Percentiles rank a stretch among this genome's conserved stretches.
Conservation (phyloP, 208 protist genomes). For the Leishmania tarentolae region DNA sequence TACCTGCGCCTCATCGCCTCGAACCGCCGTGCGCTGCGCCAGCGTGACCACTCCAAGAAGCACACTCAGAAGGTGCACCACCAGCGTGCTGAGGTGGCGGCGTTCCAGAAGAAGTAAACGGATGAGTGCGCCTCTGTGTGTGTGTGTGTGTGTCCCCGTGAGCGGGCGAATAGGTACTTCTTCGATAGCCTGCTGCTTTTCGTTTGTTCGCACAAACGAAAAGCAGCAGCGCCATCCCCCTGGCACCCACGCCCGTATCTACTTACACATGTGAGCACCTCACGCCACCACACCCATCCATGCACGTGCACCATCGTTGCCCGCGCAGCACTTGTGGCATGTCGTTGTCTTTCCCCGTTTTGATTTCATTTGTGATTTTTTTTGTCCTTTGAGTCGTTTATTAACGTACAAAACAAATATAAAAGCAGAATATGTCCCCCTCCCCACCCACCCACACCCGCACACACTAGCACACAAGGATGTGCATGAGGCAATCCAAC, state of each 20-base stretch:
- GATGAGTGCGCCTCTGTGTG: neutral
- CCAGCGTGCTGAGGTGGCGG: conserved; percentile 70
- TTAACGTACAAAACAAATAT: neutral
- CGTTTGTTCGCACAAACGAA: neutral
- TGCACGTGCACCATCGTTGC: neutral
- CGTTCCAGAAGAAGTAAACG: conserved; percentile 60
- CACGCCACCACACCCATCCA: neutral
- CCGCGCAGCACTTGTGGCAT: neutral
- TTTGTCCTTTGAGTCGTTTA: conserved; percentile 19
- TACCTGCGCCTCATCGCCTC: conserved; percentile 49
- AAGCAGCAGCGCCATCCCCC: neutral
- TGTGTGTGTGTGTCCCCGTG: neutral
- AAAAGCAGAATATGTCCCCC: neutral
- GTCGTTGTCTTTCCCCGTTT: neutral
- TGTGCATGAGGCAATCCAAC: neutral
- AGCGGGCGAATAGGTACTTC: neutral
- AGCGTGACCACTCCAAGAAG: conserved; percentile 68
- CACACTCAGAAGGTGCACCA: conserved; percentile 64
- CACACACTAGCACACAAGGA: neutral
- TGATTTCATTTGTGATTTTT: conserved; percentile 10
- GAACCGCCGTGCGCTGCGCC: conserved; percentile 67
- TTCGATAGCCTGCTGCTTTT: neutral
- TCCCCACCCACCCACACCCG: neutral
- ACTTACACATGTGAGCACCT: neutral
- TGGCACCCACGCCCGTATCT: neutral